A percentile compares a stretch with the other conserved stretches of the same genome.
phyloP scores from a whole-genome alignment of 768 basidiomycete species.

The Mycena epipterygia region DNA sequence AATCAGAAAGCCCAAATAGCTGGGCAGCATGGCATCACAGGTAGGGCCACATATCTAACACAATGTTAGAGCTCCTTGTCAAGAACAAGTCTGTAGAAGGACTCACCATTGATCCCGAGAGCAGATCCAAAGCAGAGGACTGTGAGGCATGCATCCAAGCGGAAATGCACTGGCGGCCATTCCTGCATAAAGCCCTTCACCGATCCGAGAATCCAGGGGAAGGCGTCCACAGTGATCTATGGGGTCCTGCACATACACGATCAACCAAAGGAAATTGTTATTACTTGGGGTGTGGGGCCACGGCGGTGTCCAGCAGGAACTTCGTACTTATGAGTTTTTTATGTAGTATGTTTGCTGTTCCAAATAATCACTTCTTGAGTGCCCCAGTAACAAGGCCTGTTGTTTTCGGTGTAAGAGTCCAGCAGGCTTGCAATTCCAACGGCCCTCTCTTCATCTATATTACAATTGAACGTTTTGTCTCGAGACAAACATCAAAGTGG shows the following conservation, averaged over 20 bases:
- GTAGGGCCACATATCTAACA: constrained; percentile 11
- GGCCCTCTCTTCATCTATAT: no score
- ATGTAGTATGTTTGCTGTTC: no score
- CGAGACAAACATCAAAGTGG: no score
- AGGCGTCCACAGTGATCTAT: constrained; percentile 15
- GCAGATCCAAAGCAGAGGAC: not conserved
- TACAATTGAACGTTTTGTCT: no score
- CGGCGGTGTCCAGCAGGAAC: no score
- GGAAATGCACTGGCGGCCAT: constrained; percentile 1
- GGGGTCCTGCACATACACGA: constrained; percentile 10
- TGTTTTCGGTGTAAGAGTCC: no score
- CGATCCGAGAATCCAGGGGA: constrained; percentile 3
- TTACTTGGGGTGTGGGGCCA: no score
- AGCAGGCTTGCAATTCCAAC: no score
- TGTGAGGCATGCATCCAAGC: constrained; percentile 23
- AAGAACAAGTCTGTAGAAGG: constrained; percentile 15
- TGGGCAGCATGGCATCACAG: constrained; percentile 23
- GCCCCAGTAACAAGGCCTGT: no score
- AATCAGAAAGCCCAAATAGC: constrained; percentile 4
- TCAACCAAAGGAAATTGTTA: constrained; percentile 9
- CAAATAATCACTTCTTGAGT: no score
- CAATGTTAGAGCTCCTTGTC: constrained; percentile 8
- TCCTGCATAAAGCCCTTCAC: constrained; percentile 7
- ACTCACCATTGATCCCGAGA: constrained; percentile 13
- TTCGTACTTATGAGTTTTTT: no score